Evolutionary conservation across 768 basidiomycete species (phyloP).

Genomic region (Suillus americanus): DNA sequence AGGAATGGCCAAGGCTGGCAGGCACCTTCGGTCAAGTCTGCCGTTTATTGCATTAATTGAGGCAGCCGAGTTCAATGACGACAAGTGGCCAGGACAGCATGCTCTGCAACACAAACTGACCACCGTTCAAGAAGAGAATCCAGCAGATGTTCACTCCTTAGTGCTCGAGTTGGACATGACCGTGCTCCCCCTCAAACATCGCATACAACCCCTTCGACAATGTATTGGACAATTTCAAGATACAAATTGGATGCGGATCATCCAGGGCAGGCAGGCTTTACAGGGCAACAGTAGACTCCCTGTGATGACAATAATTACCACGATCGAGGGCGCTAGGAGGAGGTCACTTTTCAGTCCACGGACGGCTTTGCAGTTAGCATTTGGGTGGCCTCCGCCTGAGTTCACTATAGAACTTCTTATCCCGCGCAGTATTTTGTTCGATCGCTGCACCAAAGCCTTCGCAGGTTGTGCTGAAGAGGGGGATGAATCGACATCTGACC

Average conservation of each 20-base stretch:
- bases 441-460: neutral
- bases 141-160: neutral
- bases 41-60: neutral
- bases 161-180: neutral
- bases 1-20: neutral
- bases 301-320: neutral
- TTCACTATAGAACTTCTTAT: neutral
- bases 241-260: neutral
- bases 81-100: neutral
- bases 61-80: neutral
- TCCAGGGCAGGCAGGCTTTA: neutral
- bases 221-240: neutral
- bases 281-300: neutral
- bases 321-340: slow-evolving; percentile 1
- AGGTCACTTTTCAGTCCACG: neutral
- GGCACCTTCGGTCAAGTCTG: neutral
- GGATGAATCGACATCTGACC: neutral
- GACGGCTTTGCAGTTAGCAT: neutral
- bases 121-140: neutral
- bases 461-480: neutral
- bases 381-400: neutral
- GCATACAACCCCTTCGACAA: neutral
- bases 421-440: neutral
- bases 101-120: neutral
- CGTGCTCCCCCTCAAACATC: neutral